These are phyloP conservation scores for Zoysia japonica DNA, from an alignment of 176 grass and related monocot species.

Conservation along the genomic window DNA sequence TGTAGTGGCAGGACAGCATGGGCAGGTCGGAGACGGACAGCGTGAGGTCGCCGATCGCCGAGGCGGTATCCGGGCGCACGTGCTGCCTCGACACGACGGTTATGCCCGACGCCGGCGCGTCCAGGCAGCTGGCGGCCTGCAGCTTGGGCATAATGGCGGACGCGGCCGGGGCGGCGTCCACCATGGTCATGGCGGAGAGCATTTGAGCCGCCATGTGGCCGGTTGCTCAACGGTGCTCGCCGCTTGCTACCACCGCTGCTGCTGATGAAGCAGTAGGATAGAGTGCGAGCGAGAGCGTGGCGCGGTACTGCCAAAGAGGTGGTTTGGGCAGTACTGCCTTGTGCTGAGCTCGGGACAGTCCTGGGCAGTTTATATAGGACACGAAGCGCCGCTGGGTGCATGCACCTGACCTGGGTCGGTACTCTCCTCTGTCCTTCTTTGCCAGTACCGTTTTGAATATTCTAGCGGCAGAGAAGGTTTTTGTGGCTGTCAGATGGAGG, in stretches of 20 bases:
- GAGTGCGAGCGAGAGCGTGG: not conserved
- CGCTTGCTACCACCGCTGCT: conserved; percentile 9
- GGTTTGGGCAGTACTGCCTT: conserved; percentile 39
- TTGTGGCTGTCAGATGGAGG: conserved; percentile 41
- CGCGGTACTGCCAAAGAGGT: conserved; percentile 34
- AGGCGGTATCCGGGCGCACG: conserved; percentile 54
- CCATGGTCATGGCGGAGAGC: conserved; percentile 47
- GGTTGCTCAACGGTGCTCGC: not conserved
- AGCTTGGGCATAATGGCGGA: conserved; percentile 47
- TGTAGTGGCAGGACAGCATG: conserved; percentile 99
- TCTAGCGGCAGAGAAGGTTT: conserved; percentile 22
- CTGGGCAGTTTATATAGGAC: conserved; percentile 57
- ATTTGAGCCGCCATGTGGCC: conserved; percentile 63
- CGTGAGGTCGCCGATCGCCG: conserved; percentile 58
- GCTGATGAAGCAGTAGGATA: conserved; percentile 29
- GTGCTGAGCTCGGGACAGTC: conserved; percentile 20
- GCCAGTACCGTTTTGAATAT: conserved; percentile 41
- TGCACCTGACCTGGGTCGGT: conserved; percentile 38
- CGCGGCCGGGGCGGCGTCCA: conserved; percentile 33
- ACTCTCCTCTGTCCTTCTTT: not conserved
- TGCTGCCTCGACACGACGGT: conserved; percentile 61
- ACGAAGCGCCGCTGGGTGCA: conserved; percentile 25
- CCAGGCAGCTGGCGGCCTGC: conserved; percentile 36
- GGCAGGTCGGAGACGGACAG: conserved; percentile 93
- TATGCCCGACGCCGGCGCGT: conserved; percentile 45